Evolutionary conservation across 345 rosid species (phyloP).

Genomic region (Garcia nutans): DNA sequence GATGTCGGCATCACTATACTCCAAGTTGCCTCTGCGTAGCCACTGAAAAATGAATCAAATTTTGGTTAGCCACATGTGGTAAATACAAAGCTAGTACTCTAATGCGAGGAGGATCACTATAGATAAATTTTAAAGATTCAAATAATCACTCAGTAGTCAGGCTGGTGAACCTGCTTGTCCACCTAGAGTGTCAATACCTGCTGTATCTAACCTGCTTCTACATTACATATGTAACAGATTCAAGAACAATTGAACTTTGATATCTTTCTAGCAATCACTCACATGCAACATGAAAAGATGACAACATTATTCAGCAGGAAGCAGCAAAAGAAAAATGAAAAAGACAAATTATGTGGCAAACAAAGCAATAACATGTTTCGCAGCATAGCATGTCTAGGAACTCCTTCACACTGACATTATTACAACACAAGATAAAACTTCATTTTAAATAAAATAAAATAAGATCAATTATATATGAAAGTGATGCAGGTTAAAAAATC

Average conservation of each 20-base stretch:
- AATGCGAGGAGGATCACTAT: too few relatives aligned
- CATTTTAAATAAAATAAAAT: background rate
- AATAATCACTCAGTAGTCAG: background rate
- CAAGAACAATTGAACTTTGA: background rate
- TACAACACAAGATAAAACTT: background rate
- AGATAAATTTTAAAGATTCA: too few relatives aligned
- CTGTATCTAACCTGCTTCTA: background rate
- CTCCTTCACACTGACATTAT: background rate
- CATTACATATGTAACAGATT: background rate
- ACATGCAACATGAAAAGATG: background rate
- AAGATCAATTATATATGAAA: background rate
- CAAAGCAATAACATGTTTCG: background rate
- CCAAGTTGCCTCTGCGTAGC: too few relatives aligned
- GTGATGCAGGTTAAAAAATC: background rate
- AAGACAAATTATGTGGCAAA: background rate
- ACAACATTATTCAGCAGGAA: background rate
- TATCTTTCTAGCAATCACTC: background rate
- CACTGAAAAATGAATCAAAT: too few relatives aligned
- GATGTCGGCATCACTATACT: too few relatives aligned
- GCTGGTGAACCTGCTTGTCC: background rate
- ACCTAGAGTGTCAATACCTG: background rate
- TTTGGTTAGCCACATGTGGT: too few relatives aligned
- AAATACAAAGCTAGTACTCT: too few relatives aligned
- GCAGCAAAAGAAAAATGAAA: background rate
- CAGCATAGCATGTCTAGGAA: background rate